A percentile compares a stretch with the other conserved stretches of the same genome.
Conservation (phyloP, 306 rosid genomes). For the Rosa persica region DNA sequence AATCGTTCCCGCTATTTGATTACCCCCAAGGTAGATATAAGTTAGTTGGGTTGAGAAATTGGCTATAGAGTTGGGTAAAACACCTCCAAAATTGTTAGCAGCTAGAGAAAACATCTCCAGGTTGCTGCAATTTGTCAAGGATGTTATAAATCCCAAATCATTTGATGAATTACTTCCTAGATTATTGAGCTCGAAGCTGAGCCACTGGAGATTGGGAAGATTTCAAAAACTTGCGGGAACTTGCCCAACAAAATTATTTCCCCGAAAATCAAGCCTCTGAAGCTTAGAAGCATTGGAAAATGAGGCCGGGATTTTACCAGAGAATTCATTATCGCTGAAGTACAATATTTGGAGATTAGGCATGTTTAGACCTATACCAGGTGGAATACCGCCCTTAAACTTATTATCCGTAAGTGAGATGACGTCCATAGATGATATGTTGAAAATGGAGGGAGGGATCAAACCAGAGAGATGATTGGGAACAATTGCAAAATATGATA, state of each 20-base stretch:
- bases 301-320: conserved; percentile 35
- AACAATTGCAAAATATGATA: not conserved
- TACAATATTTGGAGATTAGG: conserved; percentile 15
- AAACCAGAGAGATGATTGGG: conserved; percentile 25
- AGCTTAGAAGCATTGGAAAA: conserved; percentile 36
- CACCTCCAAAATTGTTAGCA: conserved; percentile 36
- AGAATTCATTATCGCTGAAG: conserved; percentile 25
- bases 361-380: conserved; percentile 32
- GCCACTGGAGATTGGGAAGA: not conserved
- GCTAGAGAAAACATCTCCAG: not conserved
- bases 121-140: conserved; percentile 32
- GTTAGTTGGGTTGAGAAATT: conserved; percentile 36
- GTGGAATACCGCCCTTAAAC: conserved; percentile 36
- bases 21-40: not conserved
- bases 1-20: conserved; percentile 28
- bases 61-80: conserved; percentile 25
- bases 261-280: accelerated
- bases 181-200: not conserved
- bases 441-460: conserved; percentile 34
- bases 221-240: conserved; percentile 25
- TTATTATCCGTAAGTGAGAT: not conserved
- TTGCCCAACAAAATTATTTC: conserved; percentile 26
- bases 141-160: conserved; percentile 32
- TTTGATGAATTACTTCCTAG: conserved; percentile 32
- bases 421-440: conserved; percentile 31